phyloP scores from a whole-genome alignment of 2,329 filamentous ascomycete genomes.

The Neopestalotiopsis rosae region DNA sequence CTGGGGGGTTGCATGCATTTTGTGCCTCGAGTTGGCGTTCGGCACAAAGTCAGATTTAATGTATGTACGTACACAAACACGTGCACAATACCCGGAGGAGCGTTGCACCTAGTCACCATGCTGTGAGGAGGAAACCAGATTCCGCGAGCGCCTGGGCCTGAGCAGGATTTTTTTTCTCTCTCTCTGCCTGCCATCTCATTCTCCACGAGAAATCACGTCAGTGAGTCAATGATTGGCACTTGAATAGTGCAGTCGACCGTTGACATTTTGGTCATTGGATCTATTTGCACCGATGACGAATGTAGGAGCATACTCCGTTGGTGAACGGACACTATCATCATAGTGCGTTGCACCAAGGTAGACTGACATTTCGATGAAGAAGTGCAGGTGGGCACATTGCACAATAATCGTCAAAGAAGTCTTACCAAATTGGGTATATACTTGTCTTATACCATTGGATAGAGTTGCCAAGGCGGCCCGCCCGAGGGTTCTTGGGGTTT shows the following conservation, averaged over 20 bases:
- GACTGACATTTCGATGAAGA: not conserved
- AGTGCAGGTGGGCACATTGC: not conserved
- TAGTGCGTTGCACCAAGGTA: not conserved
- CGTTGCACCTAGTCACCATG: not conserved
- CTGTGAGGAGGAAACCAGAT: too few species aligned
- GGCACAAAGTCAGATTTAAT: not conserved
- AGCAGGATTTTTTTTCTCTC: too few species aligned
- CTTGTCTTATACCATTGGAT: conserved; percentile 18
- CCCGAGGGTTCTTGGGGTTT: conserved; percentile 20
- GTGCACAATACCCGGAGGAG: not conserved
- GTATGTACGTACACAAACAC: not conserved
- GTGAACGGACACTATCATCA: not conserved
- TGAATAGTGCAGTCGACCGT: not conserved
- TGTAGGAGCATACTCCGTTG: not conserved
- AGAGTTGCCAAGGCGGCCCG: conserved; percentile 30
- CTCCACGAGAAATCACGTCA: not conserved
- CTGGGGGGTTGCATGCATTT: not conserved
- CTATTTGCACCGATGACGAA: not conserved
- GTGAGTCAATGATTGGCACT: not conserved
- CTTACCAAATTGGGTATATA: not conserved
- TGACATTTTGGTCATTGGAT: not conserved
- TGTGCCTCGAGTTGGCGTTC: not conserved
- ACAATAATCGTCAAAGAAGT: not conserved
- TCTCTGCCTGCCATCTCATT: not conserved
- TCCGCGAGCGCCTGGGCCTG: too few species aligned